phyloP scores from a whole-genome alignment of 2,329 filamentous ascomycete genomes.

The Fusarium globosum region DNA sequence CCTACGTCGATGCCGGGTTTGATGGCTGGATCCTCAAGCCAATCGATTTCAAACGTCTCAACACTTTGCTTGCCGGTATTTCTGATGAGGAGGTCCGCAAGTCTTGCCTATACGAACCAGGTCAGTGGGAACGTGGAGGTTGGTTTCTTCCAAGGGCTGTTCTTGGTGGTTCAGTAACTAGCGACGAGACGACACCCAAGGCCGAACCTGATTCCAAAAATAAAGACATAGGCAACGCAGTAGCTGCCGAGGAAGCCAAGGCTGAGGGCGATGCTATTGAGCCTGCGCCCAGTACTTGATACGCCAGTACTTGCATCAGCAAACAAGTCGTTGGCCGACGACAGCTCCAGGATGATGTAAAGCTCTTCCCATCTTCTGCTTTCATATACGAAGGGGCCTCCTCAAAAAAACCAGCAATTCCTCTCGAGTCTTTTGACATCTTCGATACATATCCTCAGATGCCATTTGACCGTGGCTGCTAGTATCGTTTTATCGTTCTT shows the following conservation, averaged over 20 bases:
- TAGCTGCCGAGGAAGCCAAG: not conserved
- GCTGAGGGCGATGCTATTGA: not conserved
- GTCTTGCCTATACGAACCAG: constrained; percentile 74
- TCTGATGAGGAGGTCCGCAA: constrained; percentile 67
- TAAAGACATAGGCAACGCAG: constrained; percentile 33
- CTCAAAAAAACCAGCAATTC: not conserved
- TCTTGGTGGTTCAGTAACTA: constrained; percentile 16
- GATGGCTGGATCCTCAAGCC: constrained; percentile 94
- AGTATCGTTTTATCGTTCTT: not conserved
- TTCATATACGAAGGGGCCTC: not conserved
- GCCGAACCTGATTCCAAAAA: constrained; percentile 31
- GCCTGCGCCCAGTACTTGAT: not conserved
- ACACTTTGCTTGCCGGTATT: constrained; percentile 76
- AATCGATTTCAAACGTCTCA: constrained; percentile 81
- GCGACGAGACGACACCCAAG: constrained; percentile 45
- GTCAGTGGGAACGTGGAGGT: constrained; percentile 85
- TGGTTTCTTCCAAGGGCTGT: constrained; percentile 69
- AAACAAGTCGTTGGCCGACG: not conserved
- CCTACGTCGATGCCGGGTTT: constrained; percentile 82
- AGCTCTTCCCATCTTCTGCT: not conserved
- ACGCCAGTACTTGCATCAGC: not conserved
- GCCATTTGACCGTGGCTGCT: not conserved
- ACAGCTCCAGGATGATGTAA: not conserved
- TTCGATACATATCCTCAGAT: not conserved
- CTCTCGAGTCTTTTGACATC: not conserved